Percentiles rank a stretch among this genome's conserved stretches.
phyloP scores from a whole-genome alignment of 2,329 filamentous ascomycete genomes.

The Fusarium stilboides region DNA sequence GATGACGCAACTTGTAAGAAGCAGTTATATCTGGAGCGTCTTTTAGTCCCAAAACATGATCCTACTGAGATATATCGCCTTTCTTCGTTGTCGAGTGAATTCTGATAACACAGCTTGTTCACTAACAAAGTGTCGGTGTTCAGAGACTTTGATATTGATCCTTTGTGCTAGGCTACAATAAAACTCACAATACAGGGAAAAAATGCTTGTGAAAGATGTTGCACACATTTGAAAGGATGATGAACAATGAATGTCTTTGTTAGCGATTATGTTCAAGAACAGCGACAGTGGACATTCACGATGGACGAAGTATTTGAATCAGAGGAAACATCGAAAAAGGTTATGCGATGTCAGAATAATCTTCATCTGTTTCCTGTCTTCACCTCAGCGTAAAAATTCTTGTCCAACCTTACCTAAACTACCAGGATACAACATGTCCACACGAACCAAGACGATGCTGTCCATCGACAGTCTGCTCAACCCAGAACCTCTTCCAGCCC shows the following conservation, averaged over 20 bases:
- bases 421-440: neutral
- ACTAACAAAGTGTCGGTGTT: neutral
- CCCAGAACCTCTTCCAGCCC: neutral
- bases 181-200: neutral
- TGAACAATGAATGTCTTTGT: constrained; percentile 6
- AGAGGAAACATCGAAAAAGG: neutral
- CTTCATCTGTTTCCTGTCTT: neutral
- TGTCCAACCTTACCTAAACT: neutral
- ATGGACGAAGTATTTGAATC: neutral
- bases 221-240: neutral
- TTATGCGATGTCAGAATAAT: neutral
- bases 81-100: neutral
- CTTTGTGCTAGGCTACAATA: neutral
- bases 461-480: constrained; percentile 17
- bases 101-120: neutral
- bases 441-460: neutral
- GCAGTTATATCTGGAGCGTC: neutral
- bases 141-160: neutral
- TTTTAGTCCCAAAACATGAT: neutral
- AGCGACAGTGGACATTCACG: neutral
- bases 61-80: too few relatives aligned
- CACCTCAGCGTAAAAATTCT: neutral
- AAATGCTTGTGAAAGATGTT: neutral
- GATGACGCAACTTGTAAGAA: neutral
- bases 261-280: neutral